Conservation (phyloP, 2,329 filamentous ascomycete genomes). For the Cladosporium colombiae region DNA sequence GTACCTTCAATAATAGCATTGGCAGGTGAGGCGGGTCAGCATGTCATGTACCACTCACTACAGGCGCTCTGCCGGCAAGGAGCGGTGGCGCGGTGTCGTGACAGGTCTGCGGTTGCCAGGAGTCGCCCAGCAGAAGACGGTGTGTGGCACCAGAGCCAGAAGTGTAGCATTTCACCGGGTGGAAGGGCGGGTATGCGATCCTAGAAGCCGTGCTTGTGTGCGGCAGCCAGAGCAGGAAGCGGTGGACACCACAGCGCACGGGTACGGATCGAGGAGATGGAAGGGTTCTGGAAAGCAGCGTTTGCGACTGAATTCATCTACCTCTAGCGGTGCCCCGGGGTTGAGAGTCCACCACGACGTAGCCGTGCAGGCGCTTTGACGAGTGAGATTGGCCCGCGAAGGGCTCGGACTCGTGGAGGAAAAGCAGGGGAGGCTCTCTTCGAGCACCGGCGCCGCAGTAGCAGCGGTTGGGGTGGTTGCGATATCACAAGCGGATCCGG, state of each 20-base stretch:
- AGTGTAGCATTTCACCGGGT: slow-evolving; percentile 9
- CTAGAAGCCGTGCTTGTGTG: slow-evolving; percentile 14
- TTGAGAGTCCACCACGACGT: slow-evolving; percentile 8
- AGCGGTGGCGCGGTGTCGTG: slow-evolving; percentile 14
- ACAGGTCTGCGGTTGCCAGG: slow-evolving; percentile 7
- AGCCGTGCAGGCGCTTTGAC: slow-evolving; percentile 11
- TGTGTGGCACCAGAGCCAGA: slow-evolving; percentile 10
- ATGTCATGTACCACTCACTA: slow-evolving; percentile 17
- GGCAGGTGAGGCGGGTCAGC: slow-evolving; percentile 10
- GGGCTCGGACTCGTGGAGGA: neutral
- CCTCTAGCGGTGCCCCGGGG: slow-evolving; percentile 1
- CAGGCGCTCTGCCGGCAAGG: slow-evolving; percentile 6
- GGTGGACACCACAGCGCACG: neutral
- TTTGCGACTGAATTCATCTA: slow-evolving; percentile 1
- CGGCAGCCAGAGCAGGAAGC: slow-evolving; percentile 8
- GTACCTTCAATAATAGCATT: neutral
- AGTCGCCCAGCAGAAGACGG: slow-evolving; percentile 14
- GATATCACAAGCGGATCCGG: slow-evolving; percentile 17
- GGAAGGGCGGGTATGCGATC: slow-evolving; percentile 14
- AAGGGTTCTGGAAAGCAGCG: slow-evolving; percentile 12
- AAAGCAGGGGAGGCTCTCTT: neutral
- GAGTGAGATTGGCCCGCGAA: neutral
- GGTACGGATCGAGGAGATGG: neutral
- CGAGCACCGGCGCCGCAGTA: slow-evolving; percentile 16
- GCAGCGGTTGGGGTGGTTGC: slow-evolving; percentile 11